Evolutionary conservation across 192 early-diverging fungal species (phyloP).

Genomic region (Irineochytrium annulatum): DNA sequence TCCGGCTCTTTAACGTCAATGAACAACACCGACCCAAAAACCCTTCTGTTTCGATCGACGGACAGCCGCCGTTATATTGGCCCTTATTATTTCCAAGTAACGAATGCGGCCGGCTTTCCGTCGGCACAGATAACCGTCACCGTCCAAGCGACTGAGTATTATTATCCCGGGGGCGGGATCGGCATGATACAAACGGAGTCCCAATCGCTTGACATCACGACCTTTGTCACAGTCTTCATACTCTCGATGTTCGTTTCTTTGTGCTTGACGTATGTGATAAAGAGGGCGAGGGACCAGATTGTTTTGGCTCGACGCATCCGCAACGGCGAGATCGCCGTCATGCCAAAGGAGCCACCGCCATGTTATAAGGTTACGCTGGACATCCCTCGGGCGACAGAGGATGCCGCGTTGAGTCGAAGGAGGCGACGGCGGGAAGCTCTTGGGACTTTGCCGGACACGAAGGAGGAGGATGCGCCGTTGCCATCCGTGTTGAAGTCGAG

Average conservation of each 20-base stretch:
- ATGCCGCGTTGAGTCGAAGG: background rate
- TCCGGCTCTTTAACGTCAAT: background rate
- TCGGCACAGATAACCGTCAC: no score
- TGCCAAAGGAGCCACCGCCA: conserved; percentile 8
- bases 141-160: no score
- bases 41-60: background rate
- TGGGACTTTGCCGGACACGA: background rate
- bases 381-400: background rate
- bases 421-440: background rate
- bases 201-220: background rate
- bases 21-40: conserved; percentile 1
- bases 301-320: background rate
- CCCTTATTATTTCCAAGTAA: conserved; percentile 5
- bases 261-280: background rate
- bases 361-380: conserved; percentile 11
- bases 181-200: background rate
- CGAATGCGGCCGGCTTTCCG: no score
- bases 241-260: background rate
- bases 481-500: background rate
- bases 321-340: background rate
- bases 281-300: background rate
- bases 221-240: background rate
- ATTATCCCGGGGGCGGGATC: no score
- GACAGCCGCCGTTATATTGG: conserved; percentile 12
- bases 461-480: background rate